Base-by-base conservation (phyloP, 257 asterid genomes). In the Pogostemon cablin region DNA sequence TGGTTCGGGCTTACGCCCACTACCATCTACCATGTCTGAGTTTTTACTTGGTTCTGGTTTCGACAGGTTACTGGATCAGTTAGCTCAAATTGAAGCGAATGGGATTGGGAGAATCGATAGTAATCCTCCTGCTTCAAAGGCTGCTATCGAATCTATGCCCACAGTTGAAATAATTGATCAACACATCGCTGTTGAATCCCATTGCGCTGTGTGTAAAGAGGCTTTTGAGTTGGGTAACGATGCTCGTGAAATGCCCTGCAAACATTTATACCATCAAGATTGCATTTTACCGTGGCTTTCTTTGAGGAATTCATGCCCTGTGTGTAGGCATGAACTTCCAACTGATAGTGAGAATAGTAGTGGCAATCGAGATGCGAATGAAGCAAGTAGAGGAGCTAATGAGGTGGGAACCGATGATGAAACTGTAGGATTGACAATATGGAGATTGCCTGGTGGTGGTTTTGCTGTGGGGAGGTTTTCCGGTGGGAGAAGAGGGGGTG, bases 391-490 rank as follows among this genome's bases (percentile, higher is more conserved):
- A 57, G 86, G 73, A 34, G 70, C 43, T 15, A 86, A 68, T 43
- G 89, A 75, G 57, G 76, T 70, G 5, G 86, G 72, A 34, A 71
- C 67, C 48, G 89, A 78, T 43, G 95, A 81, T 10, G 95, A 86
- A 64, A 77, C 89, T 3, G 95, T 87, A 58, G 97, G 97, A 11
- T 49, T 91, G 69, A 91, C 97, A 0, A 91, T 91, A 67, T 91
- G 97, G 97, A 83, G 97, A 66, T 72, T 91, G 78, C 97, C 97
- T 0, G 97, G 97, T 2, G 96, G 96, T 34, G 97, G 97, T 47
- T 91, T 89, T 58, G 97, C 97, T 0, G 97, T 91, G 38, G 97
- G 97, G 73, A 81, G 97, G 74, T 89, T 91, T 68, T 68, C 92
- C 0, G 96, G 97, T 6, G 95, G 91, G 53, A 77, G 92, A 73